Evolutionary conservation across 192 early-diverging fungal species (phyloP).

Genomic region (Backusella macrospora): DNA sequence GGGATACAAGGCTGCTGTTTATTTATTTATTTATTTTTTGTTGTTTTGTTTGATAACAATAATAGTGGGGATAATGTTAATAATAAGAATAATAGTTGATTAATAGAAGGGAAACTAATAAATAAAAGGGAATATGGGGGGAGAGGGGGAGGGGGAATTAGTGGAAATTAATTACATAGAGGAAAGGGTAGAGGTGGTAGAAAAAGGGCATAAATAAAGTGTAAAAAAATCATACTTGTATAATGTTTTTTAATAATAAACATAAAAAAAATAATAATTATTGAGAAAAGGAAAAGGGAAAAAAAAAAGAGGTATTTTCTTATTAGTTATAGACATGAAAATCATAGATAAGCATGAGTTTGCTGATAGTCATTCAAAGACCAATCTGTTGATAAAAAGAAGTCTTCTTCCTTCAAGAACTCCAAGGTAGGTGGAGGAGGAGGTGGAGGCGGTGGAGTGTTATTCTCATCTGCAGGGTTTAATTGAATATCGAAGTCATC

Average conservation of each 20-base stretch:
- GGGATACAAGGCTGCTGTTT: neutral
- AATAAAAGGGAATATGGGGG: neutral
- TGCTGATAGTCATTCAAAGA: constrained; percentile 19
- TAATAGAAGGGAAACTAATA: neutral
- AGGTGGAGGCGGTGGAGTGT: neutral
- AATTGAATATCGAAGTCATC: constrained; percentile 24
- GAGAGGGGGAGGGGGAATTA: neutral
- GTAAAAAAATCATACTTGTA: neutral
- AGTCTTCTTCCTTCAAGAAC: constrained; percentile 21
- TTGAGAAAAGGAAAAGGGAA: neutral
- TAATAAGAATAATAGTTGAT: neutral
- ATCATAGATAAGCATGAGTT: constrained; percentile 16
- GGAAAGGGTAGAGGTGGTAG: neutral
- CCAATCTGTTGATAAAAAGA: constrained; percentile 23
- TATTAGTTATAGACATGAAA: neutral
- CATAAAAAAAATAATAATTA: neutral
- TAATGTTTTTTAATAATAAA: neutral
- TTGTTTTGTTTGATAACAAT: neutral
- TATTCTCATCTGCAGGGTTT: neutral
- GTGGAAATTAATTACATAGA: neutral
- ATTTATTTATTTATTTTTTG: neutral
- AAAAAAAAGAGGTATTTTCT: neutral
- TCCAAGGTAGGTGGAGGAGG: neutral
- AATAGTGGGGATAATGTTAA: too few relatives aligned
- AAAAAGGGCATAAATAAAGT: neutral